phyloP scores from a whole-genome alignment of 2,329 filamentous ascomycete species.

The Fusarium sp. region DNA sequence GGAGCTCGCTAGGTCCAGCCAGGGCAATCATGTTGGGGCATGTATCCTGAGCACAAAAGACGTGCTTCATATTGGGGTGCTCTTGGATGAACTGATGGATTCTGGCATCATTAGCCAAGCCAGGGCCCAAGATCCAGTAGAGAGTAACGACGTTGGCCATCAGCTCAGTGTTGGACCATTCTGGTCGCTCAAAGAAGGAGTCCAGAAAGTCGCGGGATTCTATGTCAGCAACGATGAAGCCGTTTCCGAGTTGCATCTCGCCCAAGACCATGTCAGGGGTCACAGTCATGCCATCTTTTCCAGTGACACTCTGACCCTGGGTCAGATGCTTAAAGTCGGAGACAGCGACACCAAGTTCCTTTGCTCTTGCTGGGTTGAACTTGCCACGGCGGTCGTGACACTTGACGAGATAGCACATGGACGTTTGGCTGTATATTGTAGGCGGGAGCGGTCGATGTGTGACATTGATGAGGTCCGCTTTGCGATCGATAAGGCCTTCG shows the following conservation, averaged over 20 bases:
- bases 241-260: constrained; percentile 73
- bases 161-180: constrained; percentile 75
- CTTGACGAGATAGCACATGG: constrained; percentile 89
- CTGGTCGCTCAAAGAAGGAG: constrained; percentile 74
- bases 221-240: constrained; percentile 84
- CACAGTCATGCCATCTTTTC: constrained; percentile 74
- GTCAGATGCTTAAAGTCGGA: constrained; percentile 71
- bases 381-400: constrained; percentile 82
- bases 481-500: constrained; percentile 18
- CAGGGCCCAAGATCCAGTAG: constrained; percentile 84
- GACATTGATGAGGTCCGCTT: constrained; percentile 28
- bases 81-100: constrained; percentile 78
- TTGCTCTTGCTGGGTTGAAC: constrained; percentile 77
- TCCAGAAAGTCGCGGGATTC: constrained; percentile 78
- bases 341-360: constrained; percentile 70
- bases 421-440: constrained; percentile 73
- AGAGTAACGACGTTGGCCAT: constrained; percentile 76
- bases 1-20: constrained; percentile 73
- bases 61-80: constrained; percentile 73
- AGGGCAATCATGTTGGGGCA: constrained; percentile 82
- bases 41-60: constrained; percentile 80
- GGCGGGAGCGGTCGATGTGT: constrained; percentile 67
- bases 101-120: constrained; percentile 70
- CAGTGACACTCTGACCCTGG: constrained; percentile 71
- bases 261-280: constrained; percentile 90